phyloP scores from a whole-genome alignment of 805 yeast genomes.

The Ascoidea asiatica region DNA sequence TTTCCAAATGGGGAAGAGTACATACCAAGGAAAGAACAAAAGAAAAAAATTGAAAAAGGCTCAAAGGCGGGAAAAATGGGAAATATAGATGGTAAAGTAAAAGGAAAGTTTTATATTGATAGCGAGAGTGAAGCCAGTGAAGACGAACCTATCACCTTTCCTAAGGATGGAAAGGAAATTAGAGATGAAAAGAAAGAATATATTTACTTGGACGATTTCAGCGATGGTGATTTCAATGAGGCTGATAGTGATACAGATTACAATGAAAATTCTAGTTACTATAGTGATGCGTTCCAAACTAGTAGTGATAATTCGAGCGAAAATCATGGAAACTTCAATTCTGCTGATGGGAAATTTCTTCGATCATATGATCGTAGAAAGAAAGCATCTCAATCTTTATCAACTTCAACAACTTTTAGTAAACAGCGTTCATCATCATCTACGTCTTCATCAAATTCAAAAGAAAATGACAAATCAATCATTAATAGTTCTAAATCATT shows the following conservation, averaged over 20 bases:
- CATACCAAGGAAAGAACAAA: not conserved
- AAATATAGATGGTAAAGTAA: too few species aligned
- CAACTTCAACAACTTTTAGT: too few species aligned
- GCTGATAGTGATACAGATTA: not conserved
- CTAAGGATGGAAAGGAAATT: not conserved
- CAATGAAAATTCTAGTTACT: not conserved
- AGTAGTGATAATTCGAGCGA: not conserved
- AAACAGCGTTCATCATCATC: too few species aligned
- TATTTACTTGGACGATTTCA: not conserved
- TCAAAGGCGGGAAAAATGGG: not conserved
- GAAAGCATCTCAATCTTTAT: too few species aligned
- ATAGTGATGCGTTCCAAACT: not conserved
- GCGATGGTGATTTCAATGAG: not conserved
- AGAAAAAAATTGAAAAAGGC: not conserved
- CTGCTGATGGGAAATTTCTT: too few species aligned
- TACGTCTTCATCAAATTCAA: too few species aligned
- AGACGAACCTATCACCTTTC: not conserved
- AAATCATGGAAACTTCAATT: not conserved
- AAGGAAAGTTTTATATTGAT: not conserved
- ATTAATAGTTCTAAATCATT: too few species aligned
- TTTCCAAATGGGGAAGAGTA: not conserved
- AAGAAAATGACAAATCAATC: too few species aligned
- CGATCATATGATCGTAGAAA: too few species aligned
- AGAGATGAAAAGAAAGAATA: not conserved
- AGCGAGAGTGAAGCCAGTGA: not conserved